Percentiles rank a stretch among this genome's conserved stretches.
phyloP scores from a whole-genome alignment of 2,329 filamentous ascomycete genomes.

The Sporothrix phasma region DNA sequence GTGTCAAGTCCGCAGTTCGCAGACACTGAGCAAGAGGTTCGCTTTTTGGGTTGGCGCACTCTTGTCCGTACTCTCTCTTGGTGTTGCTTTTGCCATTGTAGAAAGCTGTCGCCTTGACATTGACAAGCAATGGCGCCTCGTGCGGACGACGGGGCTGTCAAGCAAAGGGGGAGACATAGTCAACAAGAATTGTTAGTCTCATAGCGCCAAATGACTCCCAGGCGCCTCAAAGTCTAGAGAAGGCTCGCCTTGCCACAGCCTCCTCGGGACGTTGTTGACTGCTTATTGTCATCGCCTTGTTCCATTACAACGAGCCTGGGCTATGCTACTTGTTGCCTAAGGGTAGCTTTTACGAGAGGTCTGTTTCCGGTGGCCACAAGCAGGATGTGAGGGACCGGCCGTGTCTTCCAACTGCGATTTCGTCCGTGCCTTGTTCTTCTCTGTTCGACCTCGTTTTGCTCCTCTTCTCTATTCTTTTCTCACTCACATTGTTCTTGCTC shows the following conservation, averaged over 20 bases:
- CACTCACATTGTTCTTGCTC: no score
- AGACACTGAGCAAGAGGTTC: not conserved
- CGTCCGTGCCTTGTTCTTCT: not conserved
- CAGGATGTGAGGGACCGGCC: not conserved
- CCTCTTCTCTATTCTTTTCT: not conserved
- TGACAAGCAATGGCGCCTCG: not conserved
- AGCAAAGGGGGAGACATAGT: not conserved
- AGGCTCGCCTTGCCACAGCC: slow-evolving; percentile 1
- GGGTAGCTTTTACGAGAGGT: not conserved
- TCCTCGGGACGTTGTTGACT: not conserved
- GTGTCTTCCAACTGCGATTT: not conserved
- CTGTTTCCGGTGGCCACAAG: not conserved
- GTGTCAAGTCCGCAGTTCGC: not conserved
- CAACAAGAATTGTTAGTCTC: no score
- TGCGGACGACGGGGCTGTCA: not conserved
- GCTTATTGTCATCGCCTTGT: not conserved
- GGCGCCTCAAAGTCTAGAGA: not conserved
- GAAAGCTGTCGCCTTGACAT: not conserved
- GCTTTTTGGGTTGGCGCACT: no score
- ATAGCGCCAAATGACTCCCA: no score
- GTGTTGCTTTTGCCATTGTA: not conserved
- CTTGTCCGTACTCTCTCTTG: not conserved
- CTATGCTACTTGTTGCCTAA: not conserved
- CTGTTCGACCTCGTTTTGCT: not conserved
- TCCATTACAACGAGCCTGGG: not conserved